Conservation (phyloP, 192 early-diverging fungal genomes). For the Gigaspora rosea region DNA sequence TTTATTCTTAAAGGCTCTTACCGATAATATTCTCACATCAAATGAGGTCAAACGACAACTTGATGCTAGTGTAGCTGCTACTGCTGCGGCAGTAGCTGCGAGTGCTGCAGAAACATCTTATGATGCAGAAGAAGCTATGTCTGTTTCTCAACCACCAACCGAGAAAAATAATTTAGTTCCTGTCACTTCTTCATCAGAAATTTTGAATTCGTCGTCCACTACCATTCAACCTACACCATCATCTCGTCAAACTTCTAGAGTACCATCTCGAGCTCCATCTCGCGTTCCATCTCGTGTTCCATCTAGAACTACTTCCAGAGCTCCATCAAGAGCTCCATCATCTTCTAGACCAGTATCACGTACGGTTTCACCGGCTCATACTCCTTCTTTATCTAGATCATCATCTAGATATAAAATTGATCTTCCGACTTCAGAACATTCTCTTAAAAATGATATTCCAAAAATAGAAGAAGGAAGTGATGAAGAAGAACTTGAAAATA, state of each 20-base stretch:
- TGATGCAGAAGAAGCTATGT: too few relatives aligned
- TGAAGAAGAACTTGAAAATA: slow-evolving; percentile 4
- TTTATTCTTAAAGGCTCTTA: slow-evolving; percentile 18
- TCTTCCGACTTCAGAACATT: slow-evolving; percentile 21
- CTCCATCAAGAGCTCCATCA: slow-evolving; percentile 10
- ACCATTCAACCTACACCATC: not conserved
- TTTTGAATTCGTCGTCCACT: not conserved
- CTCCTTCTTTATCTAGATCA: slow-evolving; percentile 25
- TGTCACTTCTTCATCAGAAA: not conserved
- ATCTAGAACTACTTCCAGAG: slow-evolving; percentile 30
- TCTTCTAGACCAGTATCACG: slow-evolving; percentile 31
- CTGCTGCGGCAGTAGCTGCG: not conserved
- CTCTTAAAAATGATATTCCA: slow-evolving; percentile 29
- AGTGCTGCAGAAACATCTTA: not conserved
- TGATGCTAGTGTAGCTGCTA: slow-evolving; percentile 1
- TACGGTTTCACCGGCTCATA: slow-evolving; percentile 30
- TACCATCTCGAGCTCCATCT: slow-evolving; percentile 15
- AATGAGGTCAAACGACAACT: slow-evolving; percentile 24
- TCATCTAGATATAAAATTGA: not conserved
- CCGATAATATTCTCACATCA: slow-evolving; percentile 30
- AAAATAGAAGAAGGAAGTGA: slow-evolving; percentile 30
- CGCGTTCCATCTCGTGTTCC: slow-evolving; percentile 32
- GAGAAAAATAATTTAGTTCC: not conserved
- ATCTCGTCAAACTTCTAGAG: not conserved
- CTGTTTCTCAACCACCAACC: too few relatives aligned